Conservation (phyloP, 1,284 basidiomycete species). For the Trichosporon inkin region DNA sequence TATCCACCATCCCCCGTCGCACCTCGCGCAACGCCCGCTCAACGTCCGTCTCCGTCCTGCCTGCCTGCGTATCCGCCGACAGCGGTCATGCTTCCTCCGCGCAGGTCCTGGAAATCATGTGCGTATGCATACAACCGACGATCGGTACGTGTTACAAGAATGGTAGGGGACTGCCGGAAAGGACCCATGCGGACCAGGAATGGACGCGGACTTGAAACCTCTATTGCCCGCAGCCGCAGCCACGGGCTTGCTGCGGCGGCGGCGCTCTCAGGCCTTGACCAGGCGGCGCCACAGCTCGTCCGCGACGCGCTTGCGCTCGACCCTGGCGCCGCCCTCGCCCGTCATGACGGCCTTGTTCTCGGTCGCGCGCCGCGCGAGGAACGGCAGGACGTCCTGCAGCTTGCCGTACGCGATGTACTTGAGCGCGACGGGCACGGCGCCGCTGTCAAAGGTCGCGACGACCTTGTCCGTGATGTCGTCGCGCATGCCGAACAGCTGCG, state of each 20-base stretch:
- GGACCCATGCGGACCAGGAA: background rate
- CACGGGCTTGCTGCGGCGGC: background rate
- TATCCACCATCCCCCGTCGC: background rate
- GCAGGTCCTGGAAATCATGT: background rate
- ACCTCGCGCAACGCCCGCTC: no score
- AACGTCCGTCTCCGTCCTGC: background rate
- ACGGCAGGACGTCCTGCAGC: constrained; percentile 72
- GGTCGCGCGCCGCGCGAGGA: constrained; percentile 67
- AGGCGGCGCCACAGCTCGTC: constrained; percentile 24
- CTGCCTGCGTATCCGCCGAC: background rate
- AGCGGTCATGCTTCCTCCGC: background rate
- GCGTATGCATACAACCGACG: constrained; percentile 7
- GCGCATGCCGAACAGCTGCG: constrained; percentile 83
- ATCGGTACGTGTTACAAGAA: constrained; percentile 2
- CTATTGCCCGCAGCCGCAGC: no score
- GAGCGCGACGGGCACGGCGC: constrained; percentile 63
- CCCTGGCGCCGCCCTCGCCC: constrained; percentile 57
- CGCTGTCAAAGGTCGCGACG: constrained; percentile 57
- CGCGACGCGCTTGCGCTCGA: constrained; percentile 52
- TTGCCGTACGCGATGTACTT: constrained; percentile 82
- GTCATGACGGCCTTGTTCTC: constrained; percentile 69
- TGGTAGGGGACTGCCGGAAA: background rate
- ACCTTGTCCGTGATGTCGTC: constrained; percentile 73
- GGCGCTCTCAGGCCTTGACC: background rate
- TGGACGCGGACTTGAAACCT: background rate